Conservation (phyloP, 2,329 filamentous ascomycete species). For the Epicoccum sorghinum region DNA sequence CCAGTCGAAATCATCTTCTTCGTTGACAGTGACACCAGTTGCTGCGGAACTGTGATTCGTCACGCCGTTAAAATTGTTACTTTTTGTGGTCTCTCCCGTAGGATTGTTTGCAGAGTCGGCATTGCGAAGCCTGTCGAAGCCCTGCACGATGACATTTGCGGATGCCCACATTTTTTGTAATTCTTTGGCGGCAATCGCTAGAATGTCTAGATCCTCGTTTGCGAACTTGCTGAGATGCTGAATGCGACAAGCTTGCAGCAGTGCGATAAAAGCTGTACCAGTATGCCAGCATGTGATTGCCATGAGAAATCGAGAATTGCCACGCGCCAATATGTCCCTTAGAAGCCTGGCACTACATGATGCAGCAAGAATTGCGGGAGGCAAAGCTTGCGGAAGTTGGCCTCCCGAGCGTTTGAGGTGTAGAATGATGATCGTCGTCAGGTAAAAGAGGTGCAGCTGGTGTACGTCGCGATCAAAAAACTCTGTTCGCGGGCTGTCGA, state of each 20-base stretch:
- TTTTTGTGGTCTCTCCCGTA: not conserved
- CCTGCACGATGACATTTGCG: conserved; percentile 27
- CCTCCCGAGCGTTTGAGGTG: conserved; percentile 30
- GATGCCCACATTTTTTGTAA: conserved; percentile 34
- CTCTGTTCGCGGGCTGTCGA: conserved; percentile 22
- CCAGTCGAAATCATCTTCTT: conserved; percentile 27
- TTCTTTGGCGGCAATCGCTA: conserved; percentile 23
- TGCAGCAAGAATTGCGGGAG: conserved; percentile 29
- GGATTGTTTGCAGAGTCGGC: not conserved
- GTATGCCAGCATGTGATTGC: conserved; percentile 33
- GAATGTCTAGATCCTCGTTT: conserved; percentile 28
- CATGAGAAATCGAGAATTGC: conserved; percentile 31
- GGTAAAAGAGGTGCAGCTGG: conserved; percentile 30
- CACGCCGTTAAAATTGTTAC: not conserved
- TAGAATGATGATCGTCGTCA: conserved; percentile 30
- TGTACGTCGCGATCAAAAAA: conserved; percentile 30
- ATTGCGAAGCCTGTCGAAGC: conserved; percentile 27
- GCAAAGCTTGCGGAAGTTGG: conserved; percentile 29
- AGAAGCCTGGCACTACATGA: conserved; percentile 30
- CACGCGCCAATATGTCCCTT: conserved; percentile 28
- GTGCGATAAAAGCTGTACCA: conserved; percentile 31
- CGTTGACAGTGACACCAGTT: not conserved
- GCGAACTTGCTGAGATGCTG: conserved; percentile 22
- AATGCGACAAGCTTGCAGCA: conserved; percentile 29
- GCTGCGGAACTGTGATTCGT: not conserved